Evolutionary conservation across 306 rosid genomes (phyloP).

Genomic region (Vicia sativa): DNA sequence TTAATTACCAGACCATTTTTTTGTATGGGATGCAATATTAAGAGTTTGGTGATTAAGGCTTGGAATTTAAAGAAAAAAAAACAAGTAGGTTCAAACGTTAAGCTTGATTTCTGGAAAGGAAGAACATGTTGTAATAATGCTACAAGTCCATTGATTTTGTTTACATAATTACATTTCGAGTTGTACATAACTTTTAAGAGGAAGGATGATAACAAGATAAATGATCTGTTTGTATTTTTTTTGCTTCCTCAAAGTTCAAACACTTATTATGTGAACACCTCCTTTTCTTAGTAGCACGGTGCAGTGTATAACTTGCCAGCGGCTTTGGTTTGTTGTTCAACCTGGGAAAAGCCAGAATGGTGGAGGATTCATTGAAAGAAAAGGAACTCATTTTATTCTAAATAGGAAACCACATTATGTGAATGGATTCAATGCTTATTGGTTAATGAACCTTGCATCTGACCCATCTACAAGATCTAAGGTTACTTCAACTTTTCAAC

Average conservation of each 20-base stretch:
- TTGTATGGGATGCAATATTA: too few species aligned
- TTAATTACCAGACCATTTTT: too few species aligned
- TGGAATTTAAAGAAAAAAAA: too few species aligned
- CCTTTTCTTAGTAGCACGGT: slow-evolving; percentile 58
- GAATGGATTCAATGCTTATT: slow-evolving; percentile 63
- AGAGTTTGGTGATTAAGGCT: too few species aligned
- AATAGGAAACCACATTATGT: slow-evolving; percentile 43
- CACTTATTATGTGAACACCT: slow-evolving; percentile 68
- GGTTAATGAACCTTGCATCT: slow-evolving; percentile 59
- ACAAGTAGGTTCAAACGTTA: too few species aligned
- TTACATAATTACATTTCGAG: too few species aligned
- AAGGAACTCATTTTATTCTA: slow-evolving; percentile 43
- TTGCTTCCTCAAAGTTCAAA: slow-evolving; percentile 66
- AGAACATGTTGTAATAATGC: too few species aligned
- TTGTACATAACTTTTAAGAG: too few species aligned
- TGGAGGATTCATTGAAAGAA: slow-evolving; percentile 32
- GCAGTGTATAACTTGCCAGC: slow-evolving; percentile 61
- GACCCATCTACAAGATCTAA: slow-evolving; percentile 48
- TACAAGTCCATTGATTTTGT: too few species aligned
- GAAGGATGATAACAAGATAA: slow-evolving; percentile 64
- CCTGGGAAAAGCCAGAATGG: background rate
- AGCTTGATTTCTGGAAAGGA: too few species aligned
- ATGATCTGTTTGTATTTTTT: slow-evolving; percentile 72
- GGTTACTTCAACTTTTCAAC: slow-evolving; percentile 40
- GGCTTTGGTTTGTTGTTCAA: slow-evolving; percentile 3